These are phyloP conservation scores for Dryadomyces quercivorus DNA, from an alignment of 2,329 filamentous ascomycete species.

Conservation along the genomic window DNA sequence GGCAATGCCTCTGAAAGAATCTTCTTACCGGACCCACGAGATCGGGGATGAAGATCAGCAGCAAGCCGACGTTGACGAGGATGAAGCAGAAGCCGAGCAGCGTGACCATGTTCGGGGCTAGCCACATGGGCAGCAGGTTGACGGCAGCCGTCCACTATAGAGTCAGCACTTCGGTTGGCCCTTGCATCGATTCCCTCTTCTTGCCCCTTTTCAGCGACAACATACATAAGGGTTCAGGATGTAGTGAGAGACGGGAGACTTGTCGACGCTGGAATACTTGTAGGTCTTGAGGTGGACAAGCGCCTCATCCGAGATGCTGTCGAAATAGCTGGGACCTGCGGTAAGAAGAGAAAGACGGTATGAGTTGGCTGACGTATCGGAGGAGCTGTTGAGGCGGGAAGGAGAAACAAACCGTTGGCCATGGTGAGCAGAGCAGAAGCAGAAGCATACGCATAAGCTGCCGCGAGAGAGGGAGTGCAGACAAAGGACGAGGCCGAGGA, in stretches of 20 bases:
- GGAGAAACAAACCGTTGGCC: background rate
- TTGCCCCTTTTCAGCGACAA: constrained; percentile 7
- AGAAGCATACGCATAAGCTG: background rate
- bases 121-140: constrained; percentile 83
- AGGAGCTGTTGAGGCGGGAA: background rate
- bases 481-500: too few species aligned
- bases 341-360: background rate
- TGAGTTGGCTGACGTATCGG: background rate
- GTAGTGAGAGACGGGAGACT: constrained; percentile 86
- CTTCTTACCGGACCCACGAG: constrained; percentile 78
- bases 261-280: constrained; percentile 96
- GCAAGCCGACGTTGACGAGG: constrained; percentile 61
- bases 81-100: constrained; percentile 92
- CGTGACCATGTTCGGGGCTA: constrained; percentile 96
- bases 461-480: background rate
- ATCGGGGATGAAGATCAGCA: constrained; percentile 78
- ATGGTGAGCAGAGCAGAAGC: background rate
- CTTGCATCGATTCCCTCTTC: too few species aligned
- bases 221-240: constrained; percentile 91
- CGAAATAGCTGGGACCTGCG: constrained; percentile 25
- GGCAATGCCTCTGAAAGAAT: too few species aligned
- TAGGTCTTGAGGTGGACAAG: constrained; percentile 86
- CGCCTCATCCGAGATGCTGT: constrained; percentile 79
- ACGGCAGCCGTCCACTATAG: constrained; percentile 91
- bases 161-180: too few species aligned